Conservation (phyloP, 2,329 filamentous ascomycete species). For the Neopestalotiopsis sp. region DNA sequence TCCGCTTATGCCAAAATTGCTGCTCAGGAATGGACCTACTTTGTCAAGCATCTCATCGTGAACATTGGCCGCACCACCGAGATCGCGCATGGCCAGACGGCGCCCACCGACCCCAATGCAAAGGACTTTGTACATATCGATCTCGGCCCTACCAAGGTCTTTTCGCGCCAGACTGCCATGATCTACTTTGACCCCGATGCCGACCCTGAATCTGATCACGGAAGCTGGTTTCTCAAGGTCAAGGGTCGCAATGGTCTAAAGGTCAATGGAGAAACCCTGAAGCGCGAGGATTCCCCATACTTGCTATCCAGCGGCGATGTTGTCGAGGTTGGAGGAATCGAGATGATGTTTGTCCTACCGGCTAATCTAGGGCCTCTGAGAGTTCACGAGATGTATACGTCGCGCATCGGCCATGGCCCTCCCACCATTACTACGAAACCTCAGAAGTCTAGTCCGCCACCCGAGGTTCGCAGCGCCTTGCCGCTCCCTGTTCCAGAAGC, state of each 20-base stretch:
- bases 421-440: slow-evolving; percentile 22
- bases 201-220: slow-evolving; percentile 31
- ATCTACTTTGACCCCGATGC: slow-evolving; percentile 73
- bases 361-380: slow-evolving; percentile 68
- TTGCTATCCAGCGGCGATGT: slow-evolving; percentile 84
- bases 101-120: slow-evolving; percentile 50
- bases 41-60: slow-evolving; percentile 75
- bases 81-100: slow-evolving; percentile 36
- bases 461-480: slow-evolving; percentile 33
- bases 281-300: slow-evolving; percentile 65
- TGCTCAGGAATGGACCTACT: slow-evolving; percentile 84
- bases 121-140: slow-evolving; percentile 78
- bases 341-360: slow-evolving; percentile 99
- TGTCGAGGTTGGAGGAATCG: slow-evolving; percentile 87
- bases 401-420: slow-evolving; percentile 63
- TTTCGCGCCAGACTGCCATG: slow-evolving; percentile 77
- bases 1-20: slow-evolving; percentile 83
- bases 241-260: slow-evolving; percentile 92
- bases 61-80: slow-evolving; percentile 77
- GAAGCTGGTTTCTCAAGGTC: slow-evolving; percentile 82
- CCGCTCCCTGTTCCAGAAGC: slow-evolving; percentile 29
- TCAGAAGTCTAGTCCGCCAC: slow-evolving; percentile 27
- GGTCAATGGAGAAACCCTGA: slow-evolving; percentile 75
- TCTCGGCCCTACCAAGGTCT: slow-evolving; percentile 81
- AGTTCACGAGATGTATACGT: slow-evolving; percentile 72